phyloP scores from a whole-genome alignment of 805 yeast genomes.

The Pichia californica region DNA sequence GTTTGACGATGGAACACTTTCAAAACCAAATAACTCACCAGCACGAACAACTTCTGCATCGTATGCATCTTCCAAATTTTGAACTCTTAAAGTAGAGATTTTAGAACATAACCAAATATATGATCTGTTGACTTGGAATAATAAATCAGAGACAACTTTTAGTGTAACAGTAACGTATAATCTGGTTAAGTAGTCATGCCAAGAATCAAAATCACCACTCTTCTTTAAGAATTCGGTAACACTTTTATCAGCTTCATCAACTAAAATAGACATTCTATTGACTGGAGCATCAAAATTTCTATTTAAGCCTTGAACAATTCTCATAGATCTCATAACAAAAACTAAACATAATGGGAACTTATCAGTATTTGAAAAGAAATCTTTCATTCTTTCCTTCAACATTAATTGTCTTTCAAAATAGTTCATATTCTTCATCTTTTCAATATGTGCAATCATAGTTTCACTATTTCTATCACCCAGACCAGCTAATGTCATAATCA shows the following conservation, averaged over 20 bases:
- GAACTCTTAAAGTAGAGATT: conserved; percentile 22
- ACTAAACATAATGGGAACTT: conserved; percentile 62
- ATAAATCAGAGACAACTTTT: conserved; percentile 12
- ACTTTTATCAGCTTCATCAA: conserved; percentile 42
- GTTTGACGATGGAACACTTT: conserved; percentile 25
- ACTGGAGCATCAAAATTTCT: conserved; percentile 64
- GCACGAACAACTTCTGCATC: conserved; percentile 38
- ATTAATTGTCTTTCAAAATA: conserved; percentile 38
- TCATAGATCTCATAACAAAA: conserved; percentile 63
- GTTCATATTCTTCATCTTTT: conserved; percentile 25
- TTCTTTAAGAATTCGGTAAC: conserved; percentile 14
- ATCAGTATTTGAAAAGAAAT: conserved; percentile 54
- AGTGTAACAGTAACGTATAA: conserved; percentile 14
- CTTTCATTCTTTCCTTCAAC: conserved; percentile 42
- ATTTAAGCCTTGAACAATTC: conserved; percentile 68
- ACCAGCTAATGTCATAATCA: conserved; percentile 40
- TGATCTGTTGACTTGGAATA: conserved; percentile 9
- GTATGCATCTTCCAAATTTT: conserved; percentile 37
- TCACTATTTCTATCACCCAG: conserved; percentile 14
- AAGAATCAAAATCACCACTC: conserved; percentile 11
- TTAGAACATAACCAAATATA: conserved; percentile 8
- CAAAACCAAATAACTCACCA: conserved; percentile 39
- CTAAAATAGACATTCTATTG: conserved; percentile 61
- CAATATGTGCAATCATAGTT: conserved; percentile 30
- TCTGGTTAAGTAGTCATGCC: conserved; percentile 15